phyloP scores from a whole-genome alignment of 305 asterid genomes.

The Andrographis paniculata region DNA sequence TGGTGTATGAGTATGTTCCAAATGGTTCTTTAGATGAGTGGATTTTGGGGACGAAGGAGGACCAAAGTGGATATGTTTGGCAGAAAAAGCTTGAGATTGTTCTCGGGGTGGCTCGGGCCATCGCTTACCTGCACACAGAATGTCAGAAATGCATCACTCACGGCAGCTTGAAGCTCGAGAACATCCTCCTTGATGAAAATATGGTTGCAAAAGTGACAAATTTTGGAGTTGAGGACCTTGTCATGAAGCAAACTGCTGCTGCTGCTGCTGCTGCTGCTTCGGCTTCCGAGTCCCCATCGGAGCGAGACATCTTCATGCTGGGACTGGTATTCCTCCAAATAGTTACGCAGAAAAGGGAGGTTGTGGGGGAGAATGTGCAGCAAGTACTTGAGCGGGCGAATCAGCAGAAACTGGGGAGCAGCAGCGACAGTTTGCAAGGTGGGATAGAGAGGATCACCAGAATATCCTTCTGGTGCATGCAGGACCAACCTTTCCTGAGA shows the following conservation, averaged over 20 bases:
- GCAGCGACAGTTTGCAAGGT: constrained; percentile 24
- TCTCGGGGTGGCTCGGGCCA: constrained; percentile 47
- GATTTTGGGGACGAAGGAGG: constrained; percentile 24
- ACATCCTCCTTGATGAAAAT: constrained; percentile 48
- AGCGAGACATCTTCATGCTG: constrained; percentile 48
- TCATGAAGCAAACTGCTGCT: constrained; percentile 24
- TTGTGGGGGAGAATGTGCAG: constrained; percentile 23
- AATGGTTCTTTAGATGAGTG: constrained; percentile 56
- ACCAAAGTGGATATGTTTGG: constrained; percentile 24
- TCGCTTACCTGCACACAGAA: constrained; percentile 54
- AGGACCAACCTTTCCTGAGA: constrained; percentile 47
- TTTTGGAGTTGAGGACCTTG: constrained; percentile 37
- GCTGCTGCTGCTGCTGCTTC: constrained; percentile 39
- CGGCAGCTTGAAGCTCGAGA: constrained; percentile 52
- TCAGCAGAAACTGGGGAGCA: constrained; percentile 15
- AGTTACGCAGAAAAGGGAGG: constrained; percentile 35
- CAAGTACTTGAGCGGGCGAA: constrained; percentile 23
- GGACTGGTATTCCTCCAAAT: constrained; percentile 49
- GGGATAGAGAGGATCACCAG: constrained; percentile 42
- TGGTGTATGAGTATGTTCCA: constrained; percentile 43
- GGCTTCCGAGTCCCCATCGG: constrained; percentile 54
- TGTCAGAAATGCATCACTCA: constrained; percentile 55
- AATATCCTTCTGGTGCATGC: constrained; percentile 69
- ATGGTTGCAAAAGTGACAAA: constrained; percentile 51
- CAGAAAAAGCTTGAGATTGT: constrained; percentile 38